phyloP scores from a whole-genome alignment of 371 early-diverging fungal species.

The Actinomucor elegans region DNA sequence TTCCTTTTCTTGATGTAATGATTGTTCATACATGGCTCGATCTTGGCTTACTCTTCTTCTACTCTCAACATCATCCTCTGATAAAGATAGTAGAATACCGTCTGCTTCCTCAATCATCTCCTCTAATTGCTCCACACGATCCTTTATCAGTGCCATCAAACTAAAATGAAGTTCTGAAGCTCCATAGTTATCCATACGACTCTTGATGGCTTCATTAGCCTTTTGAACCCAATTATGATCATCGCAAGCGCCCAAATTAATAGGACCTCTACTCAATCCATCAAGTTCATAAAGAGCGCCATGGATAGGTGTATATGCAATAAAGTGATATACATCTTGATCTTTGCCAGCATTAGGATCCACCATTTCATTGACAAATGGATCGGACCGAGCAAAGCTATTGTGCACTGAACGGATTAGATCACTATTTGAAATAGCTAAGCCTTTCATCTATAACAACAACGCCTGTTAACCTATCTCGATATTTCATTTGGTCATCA shows the following conservation, averaged over 20 bases:
- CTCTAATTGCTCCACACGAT: slow-evolving; percentile 57
- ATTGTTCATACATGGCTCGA: slow-evolving; percentile 37
- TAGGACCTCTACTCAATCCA: slow-evolving; percentile 76
- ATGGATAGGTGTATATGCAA: slow-evolving; percentile 79
- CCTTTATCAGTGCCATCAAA: slow-evolving; percentile 81
- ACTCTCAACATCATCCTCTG: slow-evolving; percentile 38
- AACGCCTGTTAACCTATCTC: background rate
- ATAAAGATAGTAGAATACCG: slow-evolving; percentile 35
- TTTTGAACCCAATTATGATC: slow-evolving; percentile 69
- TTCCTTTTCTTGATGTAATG: slow-evolving; percentile 49
- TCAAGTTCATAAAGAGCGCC: slow-evolving; percentile 87
- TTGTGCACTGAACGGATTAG: slow-evolving; percentile 82
- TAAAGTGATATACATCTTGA: slow-evolving; percentile 88
- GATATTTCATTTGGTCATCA: too few relatives aligned
- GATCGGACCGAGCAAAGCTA: slow-evolving; percentile 78
- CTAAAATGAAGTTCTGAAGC: slow-evolving; percentile 80
- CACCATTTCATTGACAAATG: slow-evolving; percentile 71
- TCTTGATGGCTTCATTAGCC: slow-evolving; percentile 71
- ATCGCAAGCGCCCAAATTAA: slow-evolving; percentile 61
- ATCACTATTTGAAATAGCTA: slow-evolving; percentile 83
- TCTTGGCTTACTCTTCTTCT: slow-evolving; percentile 30
- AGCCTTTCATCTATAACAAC: slow-evolving; percentile 66
- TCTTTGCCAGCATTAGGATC: slow-evolving; percentile 59
- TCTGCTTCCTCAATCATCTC: slow-evolving; percentile 56
- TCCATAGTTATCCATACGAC: slow-evolving; percentile 68